phyloP scores from a whole-genome alignment of 805 yeast genomes.

The Kodamaea sagamina region DNA sequence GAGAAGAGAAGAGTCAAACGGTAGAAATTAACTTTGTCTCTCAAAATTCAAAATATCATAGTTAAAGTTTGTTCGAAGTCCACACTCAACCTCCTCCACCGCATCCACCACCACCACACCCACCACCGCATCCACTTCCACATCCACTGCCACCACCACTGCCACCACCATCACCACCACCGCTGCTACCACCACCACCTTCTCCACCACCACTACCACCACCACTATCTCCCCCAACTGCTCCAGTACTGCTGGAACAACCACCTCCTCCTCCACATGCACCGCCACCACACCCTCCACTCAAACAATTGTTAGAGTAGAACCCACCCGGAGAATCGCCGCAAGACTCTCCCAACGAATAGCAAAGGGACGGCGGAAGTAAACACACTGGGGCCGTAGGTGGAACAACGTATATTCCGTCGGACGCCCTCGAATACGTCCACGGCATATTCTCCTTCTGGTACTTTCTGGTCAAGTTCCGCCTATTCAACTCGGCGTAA shows the following conservation, averaged over 20 bases:
- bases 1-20: too few relatives aligned
- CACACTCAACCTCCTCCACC: too few relatives aligned
- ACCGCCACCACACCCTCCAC: neutral
- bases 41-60: too few relatives aligned
- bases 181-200: too few relatives aligned
- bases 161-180: conserved; percentile 10
- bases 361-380: neutral
- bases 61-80: too few relatives aligned
- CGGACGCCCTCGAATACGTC: conserved; percentile 1
- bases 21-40: too few relatives aligned
- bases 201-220: conserved; percentile 7
- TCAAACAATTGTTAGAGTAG: too few relatives aligned
- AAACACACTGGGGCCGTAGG: conserved; percentile 11
- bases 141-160: conserved; percentile 3
- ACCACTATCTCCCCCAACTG: conserved; percentile 1
- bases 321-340: too few relatives aligned
- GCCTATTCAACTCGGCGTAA: neutral
- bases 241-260: neutral
- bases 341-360: too few relatives aligned
- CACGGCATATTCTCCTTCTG: conserved; percentile 1
- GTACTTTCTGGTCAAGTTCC: neutral
- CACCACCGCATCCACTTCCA: conserved; percentile 12
- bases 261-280: conserved; percentile 8
- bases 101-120: conserved; percentile 11
- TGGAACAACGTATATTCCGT: conserved; percentile 14